Base-by-base conservation (phyloP, 139 green algal species). In the Microglena sp. region DNA sequence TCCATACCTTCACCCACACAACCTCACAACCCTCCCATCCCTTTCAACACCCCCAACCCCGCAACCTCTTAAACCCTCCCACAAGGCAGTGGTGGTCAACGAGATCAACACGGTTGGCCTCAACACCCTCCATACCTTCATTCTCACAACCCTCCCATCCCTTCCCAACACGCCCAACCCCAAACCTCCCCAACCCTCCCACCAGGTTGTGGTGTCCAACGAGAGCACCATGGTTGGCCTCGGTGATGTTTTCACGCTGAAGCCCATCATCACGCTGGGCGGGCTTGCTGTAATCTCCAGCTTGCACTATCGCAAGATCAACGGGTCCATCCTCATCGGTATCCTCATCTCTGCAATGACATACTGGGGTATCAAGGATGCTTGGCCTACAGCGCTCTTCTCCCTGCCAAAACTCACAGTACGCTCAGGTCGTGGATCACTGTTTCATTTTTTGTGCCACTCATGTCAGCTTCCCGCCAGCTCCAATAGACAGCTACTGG, bases 251-350 rank as follows among this genome's bases (percentile, higher is more conserved):
- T 50, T 50, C 40, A 50, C 40, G 40, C 40, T 36, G 28, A 64
- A 35, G 29, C 57, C 30, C 40, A 50, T 24, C 40, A 50, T 50
- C 40, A 50, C n/a, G n/a, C n/a, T 70, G 1, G 34, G 28, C 1
- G 75, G 75, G 5, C 58, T 81, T 21, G 60, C 70, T 11, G 11
- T 75, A 11, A 81, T 81, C 15, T 40, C 70, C 0, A 26, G 70
- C 1, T 62, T 81, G 27, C 74, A 81, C 34, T 62, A 69, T 55
- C 54, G 62, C 34, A 74, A 73, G 43, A 67, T 77, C 2, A 66
- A 65, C 58, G 75, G 70, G 59, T 62, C 58, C 50, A 78, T 82
- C 54, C 70, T 82, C n/a, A 69, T 78, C 24, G 75, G 75, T 7
- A 67, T 78, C 26, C 8, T 70, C n/a, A 43, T 58, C 4, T 68